Percentiles rank a stretch among this genome's conserved stretches.
These are phyloP conservation scores for Suillus decipiens DNA, from an alignment of 768 basidiomycete species.

Conservation along the genomic window DNA sequence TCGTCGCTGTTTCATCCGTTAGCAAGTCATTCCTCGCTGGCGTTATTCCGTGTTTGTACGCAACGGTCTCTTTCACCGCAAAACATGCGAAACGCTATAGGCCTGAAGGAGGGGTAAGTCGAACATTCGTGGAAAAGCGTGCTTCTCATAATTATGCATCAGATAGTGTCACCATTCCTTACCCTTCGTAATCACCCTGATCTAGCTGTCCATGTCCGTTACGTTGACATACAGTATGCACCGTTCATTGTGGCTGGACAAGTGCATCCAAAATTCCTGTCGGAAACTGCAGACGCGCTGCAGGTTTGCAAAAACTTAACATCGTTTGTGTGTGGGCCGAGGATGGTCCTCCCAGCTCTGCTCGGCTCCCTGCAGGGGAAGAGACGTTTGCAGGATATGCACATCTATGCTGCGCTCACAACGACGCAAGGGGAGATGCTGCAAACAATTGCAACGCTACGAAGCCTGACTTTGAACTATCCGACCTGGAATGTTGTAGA, in stretches of 20 bases:
- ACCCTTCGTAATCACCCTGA: slow-evolving; percentile 52
- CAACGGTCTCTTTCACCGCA: slow-evolving; percentile 52
- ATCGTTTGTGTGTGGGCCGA: slow-evolving; percentile 55
- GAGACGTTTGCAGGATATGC: slow-evolving; percentile 44
- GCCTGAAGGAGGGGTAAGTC: slow-evolving; percentile 30
- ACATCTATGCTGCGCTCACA: slow-evolving; percentile 56
- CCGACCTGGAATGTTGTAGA: slow-evolving; percentile 67
- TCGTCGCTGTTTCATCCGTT: slow-evolving; percentile 63
- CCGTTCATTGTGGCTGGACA: slow-evolving; percentile 41
- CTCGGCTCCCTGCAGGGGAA: slow-evolving; percentile 48
- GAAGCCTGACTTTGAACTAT: slow-evolving; percentile 52
- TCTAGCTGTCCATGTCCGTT: slow-evolving; percentile 58
- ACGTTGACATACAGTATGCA: slow-evolving; percentile 55
- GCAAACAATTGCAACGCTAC: slow-evolving; percentile 39
- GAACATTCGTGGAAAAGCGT: slow-evolving; percentile 19
- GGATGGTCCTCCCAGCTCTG: slow-evolving; percentile 47
- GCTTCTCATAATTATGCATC: neutral
- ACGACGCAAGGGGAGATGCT: slow-evolving; percentile 50
- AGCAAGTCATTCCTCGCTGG: slow-evolving; percentile 65
- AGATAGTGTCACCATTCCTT: slow-evolving; percentile 61
- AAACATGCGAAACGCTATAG: slow-evolving; percentile 60
- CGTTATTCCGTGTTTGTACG: slow-evolving; percentile 64
- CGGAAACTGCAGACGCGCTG: slow-evolving; percentile 52
- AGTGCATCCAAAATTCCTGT: slow-evolving; percentile 49
- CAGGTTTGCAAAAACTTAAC: slow-evolving; percentile 50